Evolutionary conservation across 495 filamentous ascomycete genomes (phyloP).

Genomic region (Penicillium pancosmium): DNA sequence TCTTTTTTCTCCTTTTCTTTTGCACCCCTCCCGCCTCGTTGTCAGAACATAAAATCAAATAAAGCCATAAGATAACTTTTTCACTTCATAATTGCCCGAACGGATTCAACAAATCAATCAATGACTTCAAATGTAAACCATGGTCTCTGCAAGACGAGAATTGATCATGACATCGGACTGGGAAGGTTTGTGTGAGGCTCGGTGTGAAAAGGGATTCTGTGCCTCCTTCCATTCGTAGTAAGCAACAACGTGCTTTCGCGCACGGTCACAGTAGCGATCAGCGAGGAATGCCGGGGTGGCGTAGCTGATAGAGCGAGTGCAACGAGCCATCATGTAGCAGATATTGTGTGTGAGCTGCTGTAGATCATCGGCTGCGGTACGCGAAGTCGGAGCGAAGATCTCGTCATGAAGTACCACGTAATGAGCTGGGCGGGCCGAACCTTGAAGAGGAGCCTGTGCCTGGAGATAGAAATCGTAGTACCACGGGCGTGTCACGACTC

Average conservation of each 20-base stretch:
- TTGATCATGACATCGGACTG: neutral
- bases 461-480: constrained; percentile 82
- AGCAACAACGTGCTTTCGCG: constrained; percentile 59
- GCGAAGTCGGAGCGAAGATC: constrained; percentile 52
- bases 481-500: constrained; percentile 70
- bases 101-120: neutral
- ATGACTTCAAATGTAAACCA: constrained; percentile 18
- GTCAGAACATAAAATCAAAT: neutral
- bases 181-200: neutral
- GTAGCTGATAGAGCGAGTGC: constrained; percentile 74
- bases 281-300: constrained; percentile 76
- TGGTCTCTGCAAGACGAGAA: neutral
- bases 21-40: too few relatives aligned
- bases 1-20: too few relatives aligned
- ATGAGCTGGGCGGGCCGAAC: constrained; percentile 74
- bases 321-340: constrained; percentile 74
- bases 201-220: neutral
- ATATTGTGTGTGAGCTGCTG: constrained; percentile 69
- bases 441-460: constrained; percentile 77
- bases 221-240: constrained; percentile 8
- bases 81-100: neutral
- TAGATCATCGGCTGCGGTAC: constrained; percentile 54
- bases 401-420: constrained; percentile 75
- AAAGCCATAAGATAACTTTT: too few relatives aligned
- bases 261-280: constrained; percentile 72